Base-by-base conservation (phyloP, 768 basidiomycete species). In the Sarcodon aspratus region DNA sequence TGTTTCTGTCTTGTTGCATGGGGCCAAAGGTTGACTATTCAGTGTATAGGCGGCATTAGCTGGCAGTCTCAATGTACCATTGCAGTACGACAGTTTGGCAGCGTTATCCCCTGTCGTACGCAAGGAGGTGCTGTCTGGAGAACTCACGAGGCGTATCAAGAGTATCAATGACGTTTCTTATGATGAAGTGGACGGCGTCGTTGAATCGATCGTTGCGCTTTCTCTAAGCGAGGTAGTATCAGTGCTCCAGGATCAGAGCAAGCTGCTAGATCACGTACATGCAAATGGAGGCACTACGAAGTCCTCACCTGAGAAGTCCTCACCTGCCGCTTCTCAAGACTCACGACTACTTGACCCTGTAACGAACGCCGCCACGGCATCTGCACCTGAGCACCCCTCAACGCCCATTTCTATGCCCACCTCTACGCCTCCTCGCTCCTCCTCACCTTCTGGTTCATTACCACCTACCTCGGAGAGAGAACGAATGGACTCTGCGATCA, bases 371-470 rank as follows among this genome's bases (percentile, higher is more conserved):
- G 83, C 85, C 2, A 88, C 85, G 3, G 89, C 88, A 2, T 87
- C 85, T 45, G 88, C 88, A n/a, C 89, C 89, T 0, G 89, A 92
- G 58, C 88, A 90, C 52, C 89, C 89, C 0, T 86, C 84, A 7
- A 91, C 89, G 0, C 89, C 89, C 1, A 77, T 91, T 10, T 90
- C 88, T 1, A 72, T 87, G 50, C 78, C 78, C 50, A 77, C 80
- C 0, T 82, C 84, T 0, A 87, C 85, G 0, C 87, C 89, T 2
- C 85, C 89, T 10, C 79, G 89, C 12, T 88, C 89, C 0, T 86
- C 86, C 6, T 90, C 88, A 2, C 89, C 87, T 6, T 71, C 77
- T 13, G 75, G 75, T 36, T 76, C 77, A 61, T 74, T 47, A 78
- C 83, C 1, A 15, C 79, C 79, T 1, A 62, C 64, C 21, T 82